Evolutionary conservation across 805 yeast genomes (phyloP), one percentile per base, ranked within the genome.

Genomic region (Yamadazyma phyllophila): DNA sequence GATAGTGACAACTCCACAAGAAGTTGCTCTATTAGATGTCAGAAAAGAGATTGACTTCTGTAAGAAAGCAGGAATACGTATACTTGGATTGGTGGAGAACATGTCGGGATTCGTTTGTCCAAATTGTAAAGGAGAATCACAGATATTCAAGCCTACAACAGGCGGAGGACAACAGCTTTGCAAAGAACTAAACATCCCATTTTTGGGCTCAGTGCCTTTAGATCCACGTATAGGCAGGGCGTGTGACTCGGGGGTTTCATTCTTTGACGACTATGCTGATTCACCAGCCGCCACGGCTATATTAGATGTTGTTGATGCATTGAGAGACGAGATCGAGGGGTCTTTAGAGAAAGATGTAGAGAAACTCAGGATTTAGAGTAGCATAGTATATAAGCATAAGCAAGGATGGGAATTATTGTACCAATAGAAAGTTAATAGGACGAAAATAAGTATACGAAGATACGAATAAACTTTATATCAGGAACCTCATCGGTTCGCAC

Each of bases 41-140:
- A 73, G 99, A 46, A 94, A 94, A 65, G 99, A 94, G 60, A 88
- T 94, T 15, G 96, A 92, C 61, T 94, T 94, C 58, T 94, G 99
- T 65, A 75, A 82, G 36, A 94, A 94, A 63, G 98, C 98, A 1
- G 83, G 82, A 2, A 90, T 94, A 50, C 83, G 77, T 48, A 78
- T 94, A 2, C 64, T 94, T 36, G 99, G 99, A 0, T 66, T 94
- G 11, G 97, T 94, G 14, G 99, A 94, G 62, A 94, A 94, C 63
- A 94, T 94, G 99, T 81, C 96, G 7, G 99, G 99, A 2, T 94
- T 94, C 68, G 98, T 94, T 12, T 94, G 99, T 63, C 99, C 99
- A 3, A 81, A 75, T 58, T 94, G 99, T 66, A 80, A 87, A 51
- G 94, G 94, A 7, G 88, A 91, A 65, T 87, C 96, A 0, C 81